These are phyloP conservation scores for Tinospora cordifolia DNA, from an alignment of 164 flowering plant species.

Conservation along the genomic window DNA sequence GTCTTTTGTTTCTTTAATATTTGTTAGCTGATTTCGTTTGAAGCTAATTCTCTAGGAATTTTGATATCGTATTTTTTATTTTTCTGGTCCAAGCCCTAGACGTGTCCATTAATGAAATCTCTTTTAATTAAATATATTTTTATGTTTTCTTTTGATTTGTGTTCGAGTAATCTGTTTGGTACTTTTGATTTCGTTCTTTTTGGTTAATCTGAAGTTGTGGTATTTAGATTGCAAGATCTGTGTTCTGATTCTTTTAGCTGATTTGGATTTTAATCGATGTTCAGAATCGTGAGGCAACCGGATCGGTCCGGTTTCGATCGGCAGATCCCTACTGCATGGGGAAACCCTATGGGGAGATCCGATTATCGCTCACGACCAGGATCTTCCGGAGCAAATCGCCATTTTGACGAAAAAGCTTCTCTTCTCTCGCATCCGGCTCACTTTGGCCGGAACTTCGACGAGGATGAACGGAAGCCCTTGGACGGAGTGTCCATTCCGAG, in stretches of 20 bases:
- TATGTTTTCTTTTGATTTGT: neutral
- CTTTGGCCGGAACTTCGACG: conserved; percentile 85
- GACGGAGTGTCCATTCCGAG: conserved; percentile 56
- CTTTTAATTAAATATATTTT: neutral
- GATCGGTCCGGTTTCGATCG: conserved; percentile 62
- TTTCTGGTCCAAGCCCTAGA: conserved; percentile 9
- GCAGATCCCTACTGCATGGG: conserved; percentile 44
- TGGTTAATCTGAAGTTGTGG: neutral
- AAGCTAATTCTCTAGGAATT: neutral
- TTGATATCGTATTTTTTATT: neutral
- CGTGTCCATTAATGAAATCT: conserved; percentile 4
- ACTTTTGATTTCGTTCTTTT: neutral
- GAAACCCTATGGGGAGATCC: conserved; percentile 41
- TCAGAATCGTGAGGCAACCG: conserved; percentile 50
- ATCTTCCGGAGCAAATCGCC: conserved; percentile 53
- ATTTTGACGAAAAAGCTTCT: conserved; percentile 62
- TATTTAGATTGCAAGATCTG: conserved; percentile 15
- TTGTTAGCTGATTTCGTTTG: neutral
- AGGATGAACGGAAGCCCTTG: conserved; percentile 90
- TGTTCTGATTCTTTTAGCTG: neutral
- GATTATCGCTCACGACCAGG: conserved; percentile 65
- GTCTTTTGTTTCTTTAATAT: neutral
- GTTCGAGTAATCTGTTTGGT: neutral
- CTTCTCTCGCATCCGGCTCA: conserved; percentile 38
- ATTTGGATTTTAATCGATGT: neutral